phyloP scores from a whole-genome alignment of 106 monocot species.

The Cymbidium sinense region DNA sequence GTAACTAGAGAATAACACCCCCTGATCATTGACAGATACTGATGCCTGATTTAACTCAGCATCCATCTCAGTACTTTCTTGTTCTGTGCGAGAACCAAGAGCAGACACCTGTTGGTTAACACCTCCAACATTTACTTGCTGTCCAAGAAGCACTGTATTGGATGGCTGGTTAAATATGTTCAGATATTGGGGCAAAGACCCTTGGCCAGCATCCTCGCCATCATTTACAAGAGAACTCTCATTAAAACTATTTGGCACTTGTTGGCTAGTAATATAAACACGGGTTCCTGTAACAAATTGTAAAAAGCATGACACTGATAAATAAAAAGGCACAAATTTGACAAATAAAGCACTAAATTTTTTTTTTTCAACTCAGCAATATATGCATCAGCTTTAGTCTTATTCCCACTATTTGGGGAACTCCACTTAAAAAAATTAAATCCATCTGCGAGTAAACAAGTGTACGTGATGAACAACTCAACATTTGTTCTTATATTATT shows the following conservation, averaged over 20 bases:
- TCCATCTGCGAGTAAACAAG: no score
- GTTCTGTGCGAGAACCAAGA: conserved; percentile 4
- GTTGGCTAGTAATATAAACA: not conserved
- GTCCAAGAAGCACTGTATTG: not conserved
- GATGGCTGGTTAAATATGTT: not conserved
- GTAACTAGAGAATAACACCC: conserved; percentile 15
- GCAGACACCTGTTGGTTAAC: not conserved
- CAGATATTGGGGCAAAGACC: conserved; percentile 4
- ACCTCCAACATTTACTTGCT: not conserved
- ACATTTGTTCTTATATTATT: no score
- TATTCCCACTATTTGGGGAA: not conserved
- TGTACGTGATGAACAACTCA: no score
- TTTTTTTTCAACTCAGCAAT: not conserved
- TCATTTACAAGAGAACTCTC: conserved; percentile 5
- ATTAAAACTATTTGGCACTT: no score
- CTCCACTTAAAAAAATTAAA: no score
- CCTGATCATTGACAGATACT: conserved; percentile 12
- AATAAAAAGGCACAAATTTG: not conserved
- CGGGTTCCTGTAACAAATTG: not conserved
- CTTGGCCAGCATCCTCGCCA: conserved; percentile 6
- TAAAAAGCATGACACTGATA: not conserved
- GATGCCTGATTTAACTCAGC: conserved; percentile 1
- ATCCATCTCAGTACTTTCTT: not conserved
- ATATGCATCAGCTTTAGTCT: not conserved
- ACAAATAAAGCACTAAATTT: not conserved